phyloP scores from a whole-genome alignment of 441 rosid species.

The Syzygium syzygioides region DNA sequence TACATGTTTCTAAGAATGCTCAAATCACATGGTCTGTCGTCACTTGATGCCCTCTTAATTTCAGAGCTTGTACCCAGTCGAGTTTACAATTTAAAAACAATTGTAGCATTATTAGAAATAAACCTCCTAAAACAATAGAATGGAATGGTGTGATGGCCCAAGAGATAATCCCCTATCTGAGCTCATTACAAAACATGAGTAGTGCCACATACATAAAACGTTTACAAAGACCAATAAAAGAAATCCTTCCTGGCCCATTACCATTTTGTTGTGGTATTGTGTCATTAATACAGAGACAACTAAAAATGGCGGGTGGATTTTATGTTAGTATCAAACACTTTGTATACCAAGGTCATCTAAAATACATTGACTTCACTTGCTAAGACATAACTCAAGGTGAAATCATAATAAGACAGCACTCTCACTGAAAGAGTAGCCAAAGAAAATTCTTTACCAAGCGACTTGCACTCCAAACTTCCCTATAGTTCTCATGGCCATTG shows the following conservation, averaged over 20 bases:
- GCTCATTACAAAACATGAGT: neutral
- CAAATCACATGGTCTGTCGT: neutral
- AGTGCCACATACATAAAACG: neutral
- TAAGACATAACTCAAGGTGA: neutral
- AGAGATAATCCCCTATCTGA: neutral
- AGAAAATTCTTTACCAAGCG: conserved; percentile 42
- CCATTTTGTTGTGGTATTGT: neutral
- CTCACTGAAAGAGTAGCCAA: neutral
- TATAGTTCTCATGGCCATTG: conserved; percentile 88
- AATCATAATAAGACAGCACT: neutral
- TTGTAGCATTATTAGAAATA: neutral
- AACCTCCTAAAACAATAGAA: neutral
- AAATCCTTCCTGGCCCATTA: neutral
- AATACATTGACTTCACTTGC: neutral
- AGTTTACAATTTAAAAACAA: neutral
- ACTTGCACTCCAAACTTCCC: conserved; percentile 81
- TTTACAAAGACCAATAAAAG: neutral
- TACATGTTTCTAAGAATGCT: neutral
- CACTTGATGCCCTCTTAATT: neutral
- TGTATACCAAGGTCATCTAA: neutral
- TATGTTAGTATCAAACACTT: neutral
- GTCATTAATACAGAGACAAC: neutral
- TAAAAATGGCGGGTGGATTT: neutral
- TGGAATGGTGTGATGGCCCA: neutral
- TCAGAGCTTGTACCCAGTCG: neutral